phyloP scores from a whole-genome alignment of 345 rosid genomes.

The Populus nigra region DNA sequence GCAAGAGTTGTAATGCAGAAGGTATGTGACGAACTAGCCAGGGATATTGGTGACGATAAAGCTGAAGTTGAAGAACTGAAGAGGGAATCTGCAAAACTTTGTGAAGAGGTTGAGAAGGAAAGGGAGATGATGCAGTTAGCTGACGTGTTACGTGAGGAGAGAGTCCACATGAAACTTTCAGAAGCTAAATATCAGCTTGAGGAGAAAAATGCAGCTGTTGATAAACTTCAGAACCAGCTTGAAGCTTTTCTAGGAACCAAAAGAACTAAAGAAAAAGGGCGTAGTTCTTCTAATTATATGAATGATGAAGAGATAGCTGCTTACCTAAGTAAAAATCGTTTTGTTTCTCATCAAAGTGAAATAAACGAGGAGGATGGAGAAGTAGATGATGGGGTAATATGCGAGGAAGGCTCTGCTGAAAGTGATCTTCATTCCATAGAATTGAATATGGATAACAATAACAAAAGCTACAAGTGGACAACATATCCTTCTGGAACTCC shows the following conservation, averaged over 20 bases:
- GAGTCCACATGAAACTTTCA: slow-evolving; percentile 72
- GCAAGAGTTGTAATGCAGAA: slow-evolving; percentile 72
- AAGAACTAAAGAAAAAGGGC: slow-evolving; percentile 56
- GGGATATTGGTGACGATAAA: slow-evolving; percentile 58
- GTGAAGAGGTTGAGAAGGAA: slow-evolving; percentile 74
- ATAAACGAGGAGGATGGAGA: slow-evolving; percentile 56
- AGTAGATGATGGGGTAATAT: slow-evolving; percentile 53
- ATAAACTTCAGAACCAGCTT: slow-evolving; percentile 77
- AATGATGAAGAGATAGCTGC: slow-evolving; percentile 51
- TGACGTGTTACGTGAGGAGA: slow-evolving; percentile 63
- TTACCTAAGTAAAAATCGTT: slow-evolving; percentile 47
- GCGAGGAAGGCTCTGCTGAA: slow-evolving; percentile 65
- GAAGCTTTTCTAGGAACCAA: slow-evolving; percentile 73
- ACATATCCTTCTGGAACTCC: slow-evolving; percentile 38
- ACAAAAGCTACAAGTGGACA: slow-evolving; percentile 65
- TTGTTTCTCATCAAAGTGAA: slow-evolving; percentile 41
- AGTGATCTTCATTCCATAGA: slow-evolving; percentile 89
- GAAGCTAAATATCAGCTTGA: slow-evolving; percentile 75
- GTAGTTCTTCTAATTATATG: slow-evolving; percentile 36
- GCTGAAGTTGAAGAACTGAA: slow-evolving; percentile 62
- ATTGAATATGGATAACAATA: slow-evolving; percentile 57
- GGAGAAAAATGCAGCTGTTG: slow-evolving; percentile 81
- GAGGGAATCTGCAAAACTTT: slow-evolving; percentile 59
- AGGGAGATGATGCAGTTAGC: slow-evolving; percentile 80
- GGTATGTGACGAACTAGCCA: slow-evolving; percentile 78